phyloP scores from a whole-genome alignment of 192 early-diverging fungal genomes.

The Chytriomyces sp. region DNA sequence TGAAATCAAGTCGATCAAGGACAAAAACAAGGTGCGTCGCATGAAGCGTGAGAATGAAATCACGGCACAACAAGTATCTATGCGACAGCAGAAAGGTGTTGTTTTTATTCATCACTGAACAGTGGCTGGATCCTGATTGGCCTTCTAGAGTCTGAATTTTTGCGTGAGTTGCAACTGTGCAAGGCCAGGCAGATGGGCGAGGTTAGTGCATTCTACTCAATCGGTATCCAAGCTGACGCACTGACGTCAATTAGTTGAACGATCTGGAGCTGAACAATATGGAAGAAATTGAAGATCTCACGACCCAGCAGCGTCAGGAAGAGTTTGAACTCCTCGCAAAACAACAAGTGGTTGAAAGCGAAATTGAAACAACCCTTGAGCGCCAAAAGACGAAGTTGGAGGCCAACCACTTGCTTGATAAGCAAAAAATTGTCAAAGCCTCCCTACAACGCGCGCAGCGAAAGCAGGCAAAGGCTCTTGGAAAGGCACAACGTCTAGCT shows the following conservation, averaged over 20 bases:
- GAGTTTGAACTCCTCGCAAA: constrained; percentile 32
- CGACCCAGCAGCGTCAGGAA: constrained; percentile 13
- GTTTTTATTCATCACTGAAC: not conserved
- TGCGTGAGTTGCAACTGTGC: constrained; percentile 28
- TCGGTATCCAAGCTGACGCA: too few relatives aligned
- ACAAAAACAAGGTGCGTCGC: constrained; percentile 14
- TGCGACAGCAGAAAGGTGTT: constrained; percentile 33
- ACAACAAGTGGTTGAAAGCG: constrained; percentile 14
- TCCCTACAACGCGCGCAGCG: constrained; percentile 10
- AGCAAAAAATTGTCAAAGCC: constrained; percentile 17
- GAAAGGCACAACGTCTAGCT: constrained; percentile 25
- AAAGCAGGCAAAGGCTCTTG: constrained; percentile 14
- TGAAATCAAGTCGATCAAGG: constrained; percentile 30
- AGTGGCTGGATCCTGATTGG: not conserved
- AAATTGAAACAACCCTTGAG: constrained; percentile 5
- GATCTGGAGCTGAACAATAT: constrained; percentile 28
- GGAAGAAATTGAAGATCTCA: constrained; percentile 28
- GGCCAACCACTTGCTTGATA: constrained; percentile 13
- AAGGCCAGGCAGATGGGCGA: constrained; percentile 25
- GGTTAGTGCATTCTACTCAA: not conserved
- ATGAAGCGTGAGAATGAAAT: constrained; percentile 33
- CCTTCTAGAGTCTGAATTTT: constrained; percentile 23
- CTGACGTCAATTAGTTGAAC: constrained; percentile 15
- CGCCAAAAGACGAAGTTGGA: constrained; percentile 11
- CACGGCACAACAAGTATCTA: constrained; percentile 13